Evolutionary conservation across 352 stramenopile species (phyloP), one percentile per base, ranked within the genome.

Genomic region (Pythium apleroticum): DNA sequence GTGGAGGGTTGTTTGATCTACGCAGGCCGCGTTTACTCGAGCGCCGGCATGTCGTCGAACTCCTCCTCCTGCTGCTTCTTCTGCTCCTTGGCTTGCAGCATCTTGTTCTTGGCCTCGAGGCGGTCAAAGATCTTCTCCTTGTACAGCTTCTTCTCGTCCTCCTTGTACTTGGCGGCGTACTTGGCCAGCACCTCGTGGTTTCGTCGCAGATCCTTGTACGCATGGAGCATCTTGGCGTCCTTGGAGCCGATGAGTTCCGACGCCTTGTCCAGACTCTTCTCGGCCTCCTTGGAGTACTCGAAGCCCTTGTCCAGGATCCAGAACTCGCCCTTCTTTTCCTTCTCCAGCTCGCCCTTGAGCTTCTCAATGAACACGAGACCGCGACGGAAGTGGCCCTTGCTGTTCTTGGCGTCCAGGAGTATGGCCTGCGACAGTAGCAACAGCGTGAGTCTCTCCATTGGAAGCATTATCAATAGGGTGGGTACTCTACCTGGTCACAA

Each of bases 101-200:
- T 68, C 64, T 89, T 88, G 74, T 95, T 95, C 67, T 91, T 91
- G 46, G 81, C 84, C 54, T 93, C 67, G 68, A 95, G 78, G 24
- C 84, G 81, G 39, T 91, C 84, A 58, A 95, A 93, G 58, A 95
- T 95, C 68, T 93, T 92, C 52, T 95, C 86, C 57, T 91, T 92
- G 77, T 93, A 93, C 59, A 95, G 63, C 68, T 90, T 93, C 68
- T 93, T 95, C 71, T 95, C 84, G 27, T 88, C 80, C 73, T 93
- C 80, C 63, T 91, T 91, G 75, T 95, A 95, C 37, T 87, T 88
- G 19, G 71, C 64, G 1, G 76, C 74, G 53, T 81, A 89, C 56
- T 89, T 77, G 33, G 68, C 63, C 54, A 95, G 58, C 49, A 84
- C n/a, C 20, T 74, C 72, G 71, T 88, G 77, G 59, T 67, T 79